Base-by-base conservation (phyloP, 2,329 filamentous ascomycete species). In the Alternaria sp. region DNA sequence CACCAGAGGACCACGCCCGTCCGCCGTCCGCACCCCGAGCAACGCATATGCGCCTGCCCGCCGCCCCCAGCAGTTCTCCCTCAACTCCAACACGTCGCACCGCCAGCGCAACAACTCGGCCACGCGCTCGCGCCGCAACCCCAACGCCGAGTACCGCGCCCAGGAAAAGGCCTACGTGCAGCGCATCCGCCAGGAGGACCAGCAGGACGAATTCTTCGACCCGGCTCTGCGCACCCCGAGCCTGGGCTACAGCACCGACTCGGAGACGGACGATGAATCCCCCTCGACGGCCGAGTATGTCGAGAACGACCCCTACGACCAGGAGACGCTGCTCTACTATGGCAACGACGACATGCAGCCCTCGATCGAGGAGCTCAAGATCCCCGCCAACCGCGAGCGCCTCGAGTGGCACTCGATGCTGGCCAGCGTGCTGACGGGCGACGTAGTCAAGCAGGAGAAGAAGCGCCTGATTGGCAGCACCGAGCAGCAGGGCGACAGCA, bases 341-440 rank as follows among this genome's bases (percentile, higher is more conserved):
- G 92, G 92, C 59, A 93, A 94, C 72, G 93, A 97, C 72, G 91
- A 95, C 68, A 87, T 93, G 67, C 92, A 95, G 71, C 94, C 94
- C 1, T 95, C 92, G 4, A 85, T 92, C 25, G 95, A 98, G 73
- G 95, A 99, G 77, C 80, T 98, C 54, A 91, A 92, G 78, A 92
- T 97, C 70, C 92, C 93, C 1, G 89, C 90, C 65, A 97, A 94
- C 74, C 87, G 94, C 63, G 95, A 98, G 79, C 86, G 94, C 45
- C 84, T 99, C 25, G 95, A 99, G 80, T 99, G 95, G 95, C 94
- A 99, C 80, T 93, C 93, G 3, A 99, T 99, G 95, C 82, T 99
- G 58, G 92, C 94, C 61, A 96, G 94, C 14, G 95, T 99, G 4
- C 82, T 99, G 68, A 97, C 94, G 1, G 95, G 95, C 67, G 95